Percentiles rank a stretch among this genome's conserved stretches.
phyloP scores from a whole-genome alignment of 2,329 filamentous ascomycete genomes.

The Pochonia chlamydosporia region DNA sequence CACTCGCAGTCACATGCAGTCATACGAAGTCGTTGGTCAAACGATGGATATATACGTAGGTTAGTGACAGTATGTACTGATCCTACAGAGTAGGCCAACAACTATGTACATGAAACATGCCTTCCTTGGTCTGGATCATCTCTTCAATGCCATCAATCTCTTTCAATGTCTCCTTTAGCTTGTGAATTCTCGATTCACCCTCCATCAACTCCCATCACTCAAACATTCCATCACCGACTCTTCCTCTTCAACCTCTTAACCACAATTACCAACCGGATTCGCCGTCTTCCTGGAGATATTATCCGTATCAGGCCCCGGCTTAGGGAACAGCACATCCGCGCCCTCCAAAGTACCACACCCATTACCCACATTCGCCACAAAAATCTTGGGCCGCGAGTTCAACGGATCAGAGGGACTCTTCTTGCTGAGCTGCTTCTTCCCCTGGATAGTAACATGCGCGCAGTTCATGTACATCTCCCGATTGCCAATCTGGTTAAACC shows the following conservation, averaged over 20 bases:
- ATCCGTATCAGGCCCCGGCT: slow-evolving; percentile 53
- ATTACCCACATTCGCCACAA: slow-evolving; percentile 62
- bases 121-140: neutral
- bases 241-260: neutral
- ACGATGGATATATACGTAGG: neutral
- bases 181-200: too few species aligned
- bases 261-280: slow-evolving; percentile 29
- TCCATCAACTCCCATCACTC: too few species aligned
- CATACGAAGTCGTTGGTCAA: too few species aligned
- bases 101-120: neutral
- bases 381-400: slow-evolving; percentile 57
- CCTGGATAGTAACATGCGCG: slow-evolving; percentile 59
- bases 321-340: slow-evolving; percentile 57
- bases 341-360: slow-evolving; percentile 54
- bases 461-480: slow-evolving; percentile 88
- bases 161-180: too few species aligned
- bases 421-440: slow-evolving; percentile 17
- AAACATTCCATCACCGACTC: too few species aligned
- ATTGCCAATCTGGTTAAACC: slow-evolving; percentile 72
- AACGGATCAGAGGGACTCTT: slow-evolving; percentile 34
- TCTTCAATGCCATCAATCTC: too few species aligned
- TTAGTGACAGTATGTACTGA: neutral
- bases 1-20: too few species aligned
- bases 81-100: neutral
- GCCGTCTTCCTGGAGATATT: slow-evolving; percentile 28